Conservation (phyloP, 2,329 filamentous ascomycete species). For the Hypoxylon sp. region DNA sequence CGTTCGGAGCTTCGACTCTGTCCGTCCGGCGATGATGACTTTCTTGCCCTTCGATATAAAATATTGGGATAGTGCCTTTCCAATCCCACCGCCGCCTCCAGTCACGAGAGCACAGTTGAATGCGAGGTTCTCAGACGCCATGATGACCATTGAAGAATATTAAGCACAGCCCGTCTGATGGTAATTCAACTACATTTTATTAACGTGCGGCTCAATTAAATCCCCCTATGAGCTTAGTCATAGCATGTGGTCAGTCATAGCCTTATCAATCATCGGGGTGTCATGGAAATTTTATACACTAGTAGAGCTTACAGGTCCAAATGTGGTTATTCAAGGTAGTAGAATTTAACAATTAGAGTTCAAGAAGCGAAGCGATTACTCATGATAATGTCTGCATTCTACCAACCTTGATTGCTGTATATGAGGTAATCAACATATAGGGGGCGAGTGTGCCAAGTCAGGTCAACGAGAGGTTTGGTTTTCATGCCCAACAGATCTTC, state of each 20-base stretch:
- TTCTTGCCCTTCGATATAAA: slow-evolving; percentile 64
- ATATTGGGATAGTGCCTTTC: slow-evolving; percentile 63
- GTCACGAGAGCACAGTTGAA: slow-evolving; percentile 65
- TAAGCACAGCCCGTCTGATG: neutral
- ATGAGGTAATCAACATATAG: neutral
- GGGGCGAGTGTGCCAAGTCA: no score
- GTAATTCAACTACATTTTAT: neutral
- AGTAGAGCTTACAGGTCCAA: neutral
- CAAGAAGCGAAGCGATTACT: neutral
- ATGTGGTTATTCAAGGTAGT: no score
- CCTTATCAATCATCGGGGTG: neutral
- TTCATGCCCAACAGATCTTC: no score
- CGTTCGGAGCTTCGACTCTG: slow-evolving; percentile 66
- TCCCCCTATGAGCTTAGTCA: neutral
- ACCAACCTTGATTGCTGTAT: neutral
- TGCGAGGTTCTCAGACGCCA: slow-evolving; percentile 49
- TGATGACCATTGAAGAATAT: slow-evolving; percentile 2
- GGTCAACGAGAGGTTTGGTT: no score
- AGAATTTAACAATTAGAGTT: neutral
- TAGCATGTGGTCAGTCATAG: neutral
- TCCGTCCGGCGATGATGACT: slow-evolving; percentile 68
- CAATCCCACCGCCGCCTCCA: slow-evolving; percentile 68
- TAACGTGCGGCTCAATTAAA: neutral
- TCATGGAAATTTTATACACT: slow-evolving; percentile 3
- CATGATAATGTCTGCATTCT: neutral